phyloP scores from a whole-genome alignment of 73 alveolate genomes.

The Breviolum minutum region DNA sequence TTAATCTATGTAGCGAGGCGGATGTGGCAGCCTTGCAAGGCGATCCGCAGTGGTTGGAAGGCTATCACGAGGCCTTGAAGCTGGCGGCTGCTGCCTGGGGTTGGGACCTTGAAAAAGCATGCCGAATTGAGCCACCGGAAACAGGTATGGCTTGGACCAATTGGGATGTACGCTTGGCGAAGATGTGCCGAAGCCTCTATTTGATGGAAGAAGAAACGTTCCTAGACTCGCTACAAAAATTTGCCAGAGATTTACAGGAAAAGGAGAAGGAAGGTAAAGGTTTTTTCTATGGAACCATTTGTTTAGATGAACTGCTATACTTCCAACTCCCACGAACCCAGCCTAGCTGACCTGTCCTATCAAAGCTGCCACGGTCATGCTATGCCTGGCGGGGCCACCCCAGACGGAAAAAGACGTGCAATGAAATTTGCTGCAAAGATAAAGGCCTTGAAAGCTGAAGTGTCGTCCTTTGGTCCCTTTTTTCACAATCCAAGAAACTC shows the following conservation, averaged over 20 bases:
- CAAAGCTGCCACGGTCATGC: no score
- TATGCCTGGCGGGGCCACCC: no score
- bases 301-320: constrained; percentile 43
- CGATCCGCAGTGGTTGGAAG: constrained; percentile 23
- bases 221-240: constrained; percentile 24
- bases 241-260: constrained; percentile 23
- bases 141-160: constrained; percentile 46
- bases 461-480: no score
- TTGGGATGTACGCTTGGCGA: constrained; percentile 66
- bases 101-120: background rate
- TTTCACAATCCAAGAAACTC: no score
- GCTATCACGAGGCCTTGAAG: constrained; percentile 10
- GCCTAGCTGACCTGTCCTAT: no score
- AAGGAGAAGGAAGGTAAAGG: constrained; percentile 30
- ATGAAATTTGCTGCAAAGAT: no score
- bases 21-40: constrained; percentile 1
- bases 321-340: background rate
- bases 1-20: constrained; percentile 28
- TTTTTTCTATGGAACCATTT: constrained; percentile 45
- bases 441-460: no score
- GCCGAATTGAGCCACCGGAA: constrained; percentile 8
- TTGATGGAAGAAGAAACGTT: background rate
- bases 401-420: no score
- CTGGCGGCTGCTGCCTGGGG: constrained; percentile 40
- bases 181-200: constrained; percentile 33